Evolutionary conservation across 2,329 filamentous ascomycete species (phyloP).

Genomic region (Diaporthe citrichinensis): DNA sequence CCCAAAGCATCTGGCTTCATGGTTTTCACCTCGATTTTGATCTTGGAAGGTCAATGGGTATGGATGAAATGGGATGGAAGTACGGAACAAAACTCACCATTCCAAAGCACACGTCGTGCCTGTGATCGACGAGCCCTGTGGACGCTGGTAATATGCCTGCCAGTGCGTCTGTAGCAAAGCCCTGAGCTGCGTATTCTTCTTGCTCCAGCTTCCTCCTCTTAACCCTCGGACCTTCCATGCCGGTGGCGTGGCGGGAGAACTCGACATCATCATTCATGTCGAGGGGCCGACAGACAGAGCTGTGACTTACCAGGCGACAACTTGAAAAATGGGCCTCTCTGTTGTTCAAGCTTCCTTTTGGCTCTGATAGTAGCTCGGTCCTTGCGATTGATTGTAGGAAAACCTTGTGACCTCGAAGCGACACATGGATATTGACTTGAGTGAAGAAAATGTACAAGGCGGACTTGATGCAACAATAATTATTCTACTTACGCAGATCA

Average conservation of each 20-base stretch:
- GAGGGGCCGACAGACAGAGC: neutral
- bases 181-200: neutral
- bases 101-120: neutral
- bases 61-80: neutral
- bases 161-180: neutral
- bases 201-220: neutral
- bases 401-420: neutral
- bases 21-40: neutral
- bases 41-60: neutral
- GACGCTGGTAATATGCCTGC: neutral
- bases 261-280: neutral
- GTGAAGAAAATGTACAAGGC: neutral
- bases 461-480: neutral
- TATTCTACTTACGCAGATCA: neutral
- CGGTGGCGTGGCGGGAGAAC: too few relatives aligned
- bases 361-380: too few relatives aligned
- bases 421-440: neutral
- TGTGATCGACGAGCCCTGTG: neutral
- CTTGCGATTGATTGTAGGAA: too few relatives aligned
- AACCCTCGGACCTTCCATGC: neutral
- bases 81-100: neutral
- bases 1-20: neutral
- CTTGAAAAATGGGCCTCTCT: neutral
- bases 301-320: neutral
- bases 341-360: too few relatives aligned